phyloP scores from a whole-genome alignment of 257 asterid genomes.

The Salvia splendens region DNA sequence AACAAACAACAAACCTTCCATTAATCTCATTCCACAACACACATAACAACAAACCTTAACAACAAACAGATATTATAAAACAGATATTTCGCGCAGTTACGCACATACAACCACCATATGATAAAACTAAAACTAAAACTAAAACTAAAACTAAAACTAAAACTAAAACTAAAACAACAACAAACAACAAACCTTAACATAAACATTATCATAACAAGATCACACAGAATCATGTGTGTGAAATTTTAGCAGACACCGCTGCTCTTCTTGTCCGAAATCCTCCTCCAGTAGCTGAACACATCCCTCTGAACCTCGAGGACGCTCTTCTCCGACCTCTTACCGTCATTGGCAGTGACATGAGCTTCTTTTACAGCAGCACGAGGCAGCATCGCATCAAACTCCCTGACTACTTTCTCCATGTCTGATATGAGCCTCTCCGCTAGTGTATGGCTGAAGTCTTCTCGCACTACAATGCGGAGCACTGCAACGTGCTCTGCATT shows the following conservation, averaged over 20 bases:
- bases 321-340: constrained; percentile 22
- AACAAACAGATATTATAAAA: too few species aligned
- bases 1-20: too few species aligned
- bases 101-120: too few species aligned
- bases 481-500: constrained; percentile 64
- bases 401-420: constrained; percentile 52
- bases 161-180: too few species aligned
- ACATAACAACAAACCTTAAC: too few species aligned
- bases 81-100: too few species aligned
- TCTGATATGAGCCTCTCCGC: constrained; percentile 64
- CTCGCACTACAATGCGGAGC: constrained; percentile 64
- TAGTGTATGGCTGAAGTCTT: constrained; percentile 62
- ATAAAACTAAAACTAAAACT: too few species aligned
- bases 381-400: constrained; percentile 53
- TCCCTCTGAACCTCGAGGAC: constrained; percentile 39
- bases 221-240: not conserved
- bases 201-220: not conserved
- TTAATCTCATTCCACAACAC: too few species aligned
- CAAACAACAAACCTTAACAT: not conserved
- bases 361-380: constrained; percentile 35
- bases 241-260: constrained; percentile 56
- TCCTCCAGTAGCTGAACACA: constrained; percentile 56
- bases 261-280: constrained; percentile 52
- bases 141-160: too few species aligned
- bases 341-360: constrained; percentile 31